A percentile compares a stretch with the other conserved stretches of the same genome.
phyloP scores from a whole-genome alignment of 345 rosid genomes.

The Combretum micranthum region DNA sequence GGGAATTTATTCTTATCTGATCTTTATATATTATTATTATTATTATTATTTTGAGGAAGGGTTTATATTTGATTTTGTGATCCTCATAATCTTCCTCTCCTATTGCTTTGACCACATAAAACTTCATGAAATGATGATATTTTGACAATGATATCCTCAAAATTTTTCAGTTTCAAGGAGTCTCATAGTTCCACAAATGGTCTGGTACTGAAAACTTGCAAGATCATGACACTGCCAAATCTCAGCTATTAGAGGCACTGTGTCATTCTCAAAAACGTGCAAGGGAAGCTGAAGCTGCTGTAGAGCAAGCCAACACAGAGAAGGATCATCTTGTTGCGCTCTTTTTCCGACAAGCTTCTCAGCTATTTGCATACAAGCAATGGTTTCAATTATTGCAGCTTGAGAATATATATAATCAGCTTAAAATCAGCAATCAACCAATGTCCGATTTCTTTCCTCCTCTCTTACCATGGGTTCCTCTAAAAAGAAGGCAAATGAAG shows the following conservation, averaged over 20 bases:
- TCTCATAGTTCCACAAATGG: conserved; percentile 13
- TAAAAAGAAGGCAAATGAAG: conserved; percentile 19
- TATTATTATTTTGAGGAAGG: too few relatives aligned
- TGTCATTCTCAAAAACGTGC: conserved; percentile 93
- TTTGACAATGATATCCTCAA: not conserved
- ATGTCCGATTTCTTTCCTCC: conserved; percentile 35
- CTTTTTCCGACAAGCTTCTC: conserved; percentile 83
- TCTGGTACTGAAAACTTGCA: conserved; percentile 20
- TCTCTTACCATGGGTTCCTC: conserved; percentile 45
- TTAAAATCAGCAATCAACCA: conserved; percentile 51
- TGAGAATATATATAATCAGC: conserved; percentile 51
- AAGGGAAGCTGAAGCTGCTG: conserved; percentile 91
- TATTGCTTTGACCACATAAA: too few relatives aligned
- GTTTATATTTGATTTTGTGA: too few relatives aligned
- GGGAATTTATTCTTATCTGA: too few relatives aligned
- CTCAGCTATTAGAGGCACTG: conserved; percentile 76
- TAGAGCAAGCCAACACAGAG: conserved; percentile 65
- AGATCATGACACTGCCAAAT: conserved; percentile 56
- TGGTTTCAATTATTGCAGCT: conserved; percentile 81
- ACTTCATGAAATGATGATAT: too few relatives aligned
- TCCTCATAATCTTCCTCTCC: too few relatives aligned
- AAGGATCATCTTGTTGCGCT: conserved; percentile 73
- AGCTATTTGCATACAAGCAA: conserved; percentile 86
- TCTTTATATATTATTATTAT: too few relatives aligned
- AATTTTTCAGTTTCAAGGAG: conserved; percentile 13